phyloP scores from a whole-genome alignment of 345 rosid species.

The Syzygium aromaticum region DNA sequence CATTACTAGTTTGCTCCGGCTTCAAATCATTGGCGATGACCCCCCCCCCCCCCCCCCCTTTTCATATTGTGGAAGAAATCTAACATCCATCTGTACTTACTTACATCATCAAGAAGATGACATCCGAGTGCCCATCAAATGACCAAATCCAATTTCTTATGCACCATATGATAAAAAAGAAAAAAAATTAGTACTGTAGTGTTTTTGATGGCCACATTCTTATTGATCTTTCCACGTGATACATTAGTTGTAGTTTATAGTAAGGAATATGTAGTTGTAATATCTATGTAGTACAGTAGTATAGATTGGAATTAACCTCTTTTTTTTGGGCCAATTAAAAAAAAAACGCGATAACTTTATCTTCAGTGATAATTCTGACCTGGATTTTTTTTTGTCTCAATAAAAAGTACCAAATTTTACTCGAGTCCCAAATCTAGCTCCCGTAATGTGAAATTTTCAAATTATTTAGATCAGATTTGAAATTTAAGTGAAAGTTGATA shows the following conservation, averaged over 20 bases:
- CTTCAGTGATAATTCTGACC: too few species aligned
- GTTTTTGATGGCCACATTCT: background rate
- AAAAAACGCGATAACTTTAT: too few species aligned
- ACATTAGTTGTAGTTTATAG: background rate
- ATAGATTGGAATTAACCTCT: too few species aligned
- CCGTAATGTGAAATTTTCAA: too few species aligned
- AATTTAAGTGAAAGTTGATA: too few species aligned
- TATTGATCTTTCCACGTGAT: background rate
- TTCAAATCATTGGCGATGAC: background rate
- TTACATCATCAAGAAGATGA: background rate
- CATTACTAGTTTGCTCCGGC: background rate
- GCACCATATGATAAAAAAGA: background rate
- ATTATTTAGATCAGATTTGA: too few species aligned
- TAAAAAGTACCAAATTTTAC: too few species aligned
- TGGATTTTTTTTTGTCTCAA: too few species aligned
- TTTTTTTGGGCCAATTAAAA: too few species aligned
- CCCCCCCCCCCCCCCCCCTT: background rate
- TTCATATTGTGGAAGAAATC: background rate
- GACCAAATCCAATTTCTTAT: background rate
- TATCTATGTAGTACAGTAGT: background rate
- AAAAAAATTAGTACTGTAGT: background rate
- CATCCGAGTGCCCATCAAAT: background rate
- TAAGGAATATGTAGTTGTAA: background rate
- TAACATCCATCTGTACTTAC: background rate
- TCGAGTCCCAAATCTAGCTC: too few species aligned